These are phyloP conservation scores for Haberlea rhodopensis DNA, from an alignment of 257 asterid genomes.

Conservation along the genomic window DNA sequence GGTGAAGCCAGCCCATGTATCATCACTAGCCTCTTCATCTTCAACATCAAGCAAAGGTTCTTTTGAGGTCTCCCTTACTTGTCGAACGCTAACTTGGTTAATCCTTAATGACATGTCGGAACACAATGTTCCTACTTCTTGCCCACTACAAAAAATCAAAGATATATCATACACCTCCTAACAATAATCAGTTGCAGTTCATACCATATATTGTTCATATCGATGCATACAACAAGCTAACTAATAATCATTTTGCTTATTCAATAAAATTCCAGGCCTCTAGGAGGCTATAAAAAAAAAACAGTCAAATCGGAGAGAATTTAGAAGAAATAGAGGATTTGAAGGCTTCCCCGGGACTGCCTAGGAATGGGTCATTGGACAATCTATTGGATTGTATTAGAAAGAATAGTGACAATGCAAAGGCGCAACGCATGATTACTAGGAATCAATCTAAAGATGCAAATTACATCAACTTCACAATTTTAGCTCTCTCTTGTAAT, in stretches of 20 bases:
- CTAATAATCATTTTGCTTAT: background rate
- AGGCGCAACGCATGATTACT: too few species aligned
- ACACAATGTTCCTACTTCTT: constrained; percentile 57
- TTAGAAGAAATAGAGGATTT: too few species aligned
- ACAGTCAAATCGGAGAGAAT: too few species aligned
- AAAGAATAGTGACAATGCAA: too few species aligned
- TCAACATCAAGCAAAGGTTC: constrained; percentile 38
- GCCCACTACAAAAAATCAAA: constrained; percentile 55
- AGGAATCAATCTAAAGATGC: too few species aligned
- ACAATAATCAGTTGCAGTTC: background rate
- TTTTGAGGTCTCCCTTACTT: constrained; percentile 30
- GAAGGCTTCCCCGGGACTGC: too few species aligned
- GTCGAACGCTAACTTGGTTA: constrained; percentile 28
- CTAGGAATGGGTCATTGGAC: too few species aligned
- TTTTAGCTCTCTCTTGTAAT: too few species aligned
- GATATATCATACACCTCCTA: background rate
- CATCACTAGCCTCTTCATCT: constrained; percentile 35
- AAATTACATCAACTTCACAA: too few species aligned
- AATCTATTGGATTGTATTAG: too few species aligned
- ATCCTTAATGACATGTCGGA: constrained; percentile 33
- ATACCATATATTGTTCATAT: background rate
- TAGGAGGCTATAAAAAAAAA: too few species aligned
- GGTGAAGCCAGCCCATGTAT: constrained; percentile 30
- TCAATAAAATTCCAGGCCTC: background rate
- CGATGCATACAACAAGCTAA: background rate